A percentile compares a stretch with the other conserved stretches of the same genome.
Conservation (phyloP, 345 rosid species). For the Eucalyptus pumila region DNA sequence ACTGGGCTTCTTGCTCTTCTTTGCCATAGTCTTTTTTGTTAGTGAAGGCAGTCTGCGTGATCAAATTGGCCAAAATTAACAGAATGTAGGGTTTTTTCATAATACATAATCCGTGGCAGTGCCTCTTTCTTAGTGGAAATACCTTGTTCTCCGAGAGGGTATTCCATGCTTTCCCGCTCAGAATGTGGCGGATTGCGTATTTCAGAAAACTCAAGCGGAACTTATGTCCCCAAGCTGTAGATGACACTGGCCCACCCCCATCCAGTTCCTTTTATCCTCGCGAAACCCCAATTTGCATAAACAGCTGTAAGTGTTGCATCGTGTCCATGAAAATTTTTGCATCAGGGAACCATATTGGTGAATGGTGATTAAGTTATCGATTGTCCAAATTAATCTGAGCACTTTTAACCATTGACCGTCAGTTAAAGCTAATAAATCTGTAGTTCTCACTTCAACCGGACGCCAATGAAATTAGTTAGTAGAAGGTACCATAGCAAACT, state of each 20-base stretch:
- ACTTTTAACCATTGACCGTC: neutral
- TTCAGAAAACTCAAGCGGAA: constrained; percentile 69
- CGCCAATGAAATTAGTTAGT: neutral
- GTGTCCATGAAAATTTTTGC: constrained; percentile 2
- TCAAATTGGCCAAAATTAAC: neutral
- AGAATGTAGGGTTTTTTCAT: neutral
- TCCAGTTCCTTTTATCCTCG: constrained; percentile 41
- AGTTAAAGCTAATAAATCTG: neutral
- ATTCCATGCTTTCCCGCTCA: constrained; percentile 79
- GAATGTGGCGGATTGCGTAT: constrained; percentile 42
- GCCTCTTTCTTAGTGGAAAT: neutral
- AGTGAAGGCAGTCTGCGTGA: neutral
- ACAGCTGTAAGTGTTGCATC: constrained; percentile 60
- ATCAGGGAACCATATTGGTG: neutral
- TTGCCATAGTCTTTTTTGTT: no score
- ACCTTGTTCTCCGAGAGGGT: constrained; percentile 75
- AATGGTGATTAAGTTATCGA: neutral
- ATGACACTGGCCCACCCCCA: constrained; percentile 95
- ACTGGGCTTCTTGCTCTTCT: no score
- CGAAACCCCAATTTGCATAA: constrained; percentile 71
- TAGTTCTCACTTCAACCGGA: neutral
- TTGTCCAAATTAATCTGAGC: neutral
- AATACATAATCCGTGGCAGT: neutral
- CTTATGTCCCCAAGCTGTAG: constrained; percentile 46
- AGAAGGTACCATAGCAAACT: neutral